phyloP scores from a whole-genome alignment of 2,329 filamentous ascomycete genomes.

The Sclerotinia sclerotiorum region DNA sequence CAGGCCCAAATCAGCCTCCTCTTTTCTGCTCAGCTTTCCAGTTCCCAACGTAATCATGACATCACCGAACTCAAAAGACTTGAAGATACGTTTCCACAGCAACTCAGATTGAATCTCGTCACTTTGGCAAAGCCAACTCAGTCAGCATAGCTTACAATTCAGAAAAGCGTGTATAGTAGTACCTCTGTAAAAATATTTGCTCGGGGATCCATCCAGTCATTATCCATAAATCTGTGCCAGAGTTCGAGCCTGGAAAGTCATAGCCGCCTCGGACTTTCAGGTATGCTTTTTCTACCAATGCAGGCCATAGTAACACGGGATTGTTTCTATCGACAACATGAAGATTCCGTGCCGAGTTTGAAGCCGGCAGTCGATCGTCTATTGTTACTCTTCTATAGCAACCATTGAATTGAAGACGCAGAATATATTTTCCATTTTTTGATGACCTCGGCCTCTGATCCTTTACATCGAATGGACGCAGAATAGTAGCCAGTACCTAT shows the following conservation, averaged over 20 bases:
- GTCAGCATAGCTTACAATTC: background rate
- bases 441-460: constrained; percentile 62
- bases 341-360: constrained; percentile 70
- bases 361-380: constrained; percentile 82
- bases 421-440: constrained; percentile 81
- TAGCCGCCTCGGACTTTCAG: constrained; percentile 94
- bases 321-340: constrained; percentile 87
- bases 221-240: constrained; percentile 89
- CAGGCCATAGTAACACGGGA: constrained; percentile 82
- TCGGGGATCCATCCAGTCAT: constrained; percentile 96
- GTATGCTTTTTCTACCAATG: constrained; percentile 92
- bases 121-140: constrained; percentile 43
- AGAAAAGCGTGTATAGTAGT: constrained; percentile 39
- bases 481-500: constrained; percentile 67
- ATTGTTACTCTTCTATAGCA: constrained; percentile 84
- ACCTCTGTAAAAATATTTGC: constrained; percentile 85
- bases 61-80: constrained; percentile 73
- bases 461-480: constrained; percentile 71
- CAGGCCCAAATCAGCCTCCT: constrained; percentile 78
- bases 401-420: constrained; percentile 94
- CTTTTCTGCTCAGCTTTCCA: constrained; percentile 71
- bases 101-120: constrained; percentile 75
- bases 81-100: constrained; percentile 75
- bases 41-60: constrained; percentile 90
- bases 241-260: constrained; percentile 97